These are phyloP conservation scores for Sporothrix mexicana DNA, from an alignment of 2,329 filamentous ascomycete genomes.

Conservation along the genomic window DNA sequence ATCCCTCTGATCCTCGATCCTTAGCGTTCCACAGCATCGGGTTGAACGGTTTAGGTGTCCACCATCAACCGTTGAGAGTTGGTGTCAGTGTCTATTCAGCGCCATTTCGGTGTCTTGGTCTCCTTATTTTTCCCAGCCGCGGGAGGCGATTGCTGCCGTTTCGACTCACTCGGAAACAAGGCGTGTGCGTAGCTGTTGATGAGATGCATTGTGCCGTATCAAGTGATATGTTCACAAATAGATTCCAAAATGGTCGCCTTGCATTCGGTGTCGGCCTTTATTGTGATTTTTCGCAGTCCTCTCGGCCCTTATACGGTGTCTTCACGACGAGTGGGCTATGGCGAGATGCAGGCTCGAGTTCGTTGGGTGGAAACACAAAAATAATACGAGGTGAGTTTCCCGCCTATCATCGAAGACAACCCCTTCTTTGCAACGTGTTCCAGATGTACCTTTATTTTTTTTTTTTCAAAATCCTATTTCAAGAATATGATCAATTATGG, in stretches of 20 bases:
- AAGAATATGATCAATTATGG: background rate
- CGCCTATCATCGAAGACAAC: too few relatives aligned
- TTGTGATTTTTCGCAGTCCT: background rate
- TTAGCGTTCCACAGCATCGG: slow-evolving; percentile 25
- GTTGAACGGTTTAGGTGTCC: background rate
- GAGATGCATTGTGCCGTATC: background rate
- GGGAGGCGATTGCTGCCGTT: background rate
- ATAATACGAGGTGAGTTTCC: background rate
- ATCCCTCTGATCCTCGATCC: slow-evolving; percentile 2
- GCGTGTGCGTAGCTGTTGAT: background rate
- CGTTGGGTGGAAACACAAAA: background rate
- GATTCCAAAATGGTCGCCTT: background rate
- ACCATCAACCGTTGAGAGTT: background rate
- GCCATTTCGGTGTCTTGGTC: background rate
- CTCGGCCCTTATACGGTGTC: slow-evolving; percentile 6
- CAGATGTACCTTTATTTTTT: background rate
- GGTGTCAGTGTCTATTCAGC: background rate
- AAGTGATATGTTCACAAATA: background rate
- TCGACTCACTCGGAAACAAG: slow-evolving; percentile 2
- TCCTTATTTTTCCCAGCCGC: background rate
- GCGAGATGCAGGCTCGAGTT: background rate
- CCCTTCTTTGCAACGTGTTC: background rate
- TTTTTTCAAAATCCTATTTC: slow-evolving; percentile 10
- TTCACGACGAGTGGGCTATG: background rate
- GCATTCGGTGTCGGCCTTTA: background rate